Base-by-base conservation (phyloP, 305 asterid genomes). In the Plantago coronopus region DNA sequence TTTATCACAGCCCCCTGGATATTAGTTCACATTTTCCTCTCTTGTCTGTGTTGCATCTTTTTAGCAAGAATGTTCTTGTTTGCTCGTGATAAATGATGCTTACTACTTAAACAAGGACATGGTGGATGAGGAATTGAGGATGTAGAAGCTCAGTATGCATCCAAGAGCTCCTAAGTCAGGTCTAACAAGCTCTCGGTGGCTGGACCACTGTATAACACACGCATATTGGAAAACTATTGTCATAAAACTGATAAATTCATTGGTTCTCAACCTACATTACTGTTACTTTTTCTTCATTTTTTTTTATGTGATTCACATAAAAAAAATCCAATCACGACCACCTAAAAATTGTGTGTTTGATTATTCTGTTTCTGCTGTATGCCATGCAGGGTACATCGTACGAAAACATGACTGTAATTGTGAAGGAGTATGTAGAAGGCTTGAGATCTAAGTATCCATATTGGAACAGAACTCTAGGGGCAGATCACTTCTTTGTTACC, bases 391-490 rank as follows among this genome's bases (percentile, higher is more conserved):
- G 96, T 27, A 93, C 71, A 44, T 93, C 99, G 4, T 93, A 93
- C 65, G 97, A 82, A 63, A 89, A 93, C 79, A 93, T 93, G 99
- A 89, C 96, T 66, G 40, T 80, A 46, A 93, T 93, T 62, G 94
- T 93, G 42, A 83, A 81, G 65, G 70, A 83, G 62, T 93, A 93
- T 62, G 96, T 93, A 65, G 94, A 85, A 67, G 59, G 87, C 74
- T 80, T 93, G 81, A 82, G 79, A 38, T 62, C 61, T 42, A 89
- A 89, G 80, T 93, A 89, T 43, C 94, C 95, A 12, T 79, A 85
- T 61, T 93, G 99, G 99, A 93, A 89, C 72, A 84, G 99, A 76
- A 93, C 97, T 50, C 84, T 87, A 47, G 99, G 99, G 62, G 87
- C 96, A 20, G 95, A 91, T 70, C 95, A 91, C 71, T 88, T 88